Base-by-base conservation (phyloP, 495 filamentous ascomycete genomes). In the Aspergillus bertholletiae region DNA sequence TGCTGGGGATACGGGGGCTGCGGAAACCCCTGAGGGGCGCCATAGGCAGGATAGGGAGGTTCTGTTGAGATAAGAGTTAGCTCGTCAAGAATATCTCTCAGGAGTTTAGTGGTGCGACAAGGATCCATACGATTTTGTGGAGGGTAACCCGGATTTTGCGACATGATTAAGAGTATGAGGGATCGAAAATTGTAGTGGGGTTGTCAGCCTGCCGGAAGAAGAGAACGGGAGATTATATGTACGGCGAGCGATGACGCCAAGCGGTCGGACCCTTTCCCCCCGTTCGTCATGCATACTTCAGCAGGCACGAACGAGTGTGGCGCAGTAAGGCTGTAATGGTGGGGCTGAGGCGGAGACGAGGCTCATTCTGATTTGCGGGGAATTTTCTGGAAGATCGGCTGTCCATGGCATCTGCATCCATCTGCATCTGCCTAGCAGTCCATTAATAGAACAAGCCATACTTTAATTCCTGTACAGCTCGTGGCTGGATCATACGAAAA, bases 11-110 rank as follows among this genome's bases (percentile, higher is more conserved):
- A 60, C 2, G 48, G 58, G 26, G 56, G 56, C 44, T 67, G 63
- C 9, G 66, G 71, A 50, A 68, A 68, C 45, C 70, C 69, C 40
- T 71, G 65, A 37, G 67, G 69, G 45, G 64, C 60, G 22, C 70
- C 73, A 30, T 67, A 62, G 1, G 68, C 65, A 51, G 74, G 70
- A 34, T 70, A 65, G 3, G 60, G 68, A 44, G 63, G 62, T 49
- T 69, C 66, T 71, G 15, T 47, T 15, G 18, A 45, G 40, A 32
- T 20, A 32, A 46, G n/a, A 6, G 47, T 62, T 30, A 60, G 59
- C 21, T 46, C n/a, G n/a, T 43, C 35, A 43, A 13, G 15, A n/a
- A 5, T 28, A 21, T 24, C 13, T 32, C 9, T 11, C 13, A 37
- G 34, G 7, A 15, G 6, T 15, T n/a, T 2, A 2, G 1, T 34